Evolutionary conservation across 176 grass and related monocot genomes (phyloP), one percentile per base, ranked within the genome.

Genomic region (Zoysia pacifica): DNA sequence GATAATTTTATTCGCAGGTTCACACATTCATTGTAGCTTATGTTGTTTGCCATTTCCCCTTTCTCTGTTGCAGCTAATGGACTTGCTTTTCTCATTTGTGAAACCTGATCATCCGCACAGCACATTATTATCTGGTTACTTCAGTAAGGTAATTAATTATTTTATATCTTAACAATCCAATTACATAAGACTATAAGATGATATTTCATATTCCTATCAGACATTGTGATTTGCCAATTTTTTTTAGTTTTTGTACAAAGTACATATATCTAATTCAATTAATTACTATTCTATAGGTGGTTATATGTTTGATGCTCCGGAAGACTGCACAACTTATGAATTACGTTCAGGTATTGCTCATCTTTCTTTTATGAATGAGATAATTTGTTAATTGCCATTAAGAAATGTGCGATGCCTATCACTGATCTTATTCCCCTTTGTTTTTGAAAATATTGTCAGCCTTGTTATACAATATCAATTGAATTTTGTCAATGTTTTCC

Each of bases 61-160:
- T 77, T 84, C 8, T 90, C 45, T 67, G 40, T 83, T 86, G 54
- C 84, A 99, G 97, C 79, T 99, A 75, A 96, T 99, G 93, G 83
- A 99, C 83, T 85, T 99, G 61, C 81, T 99, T 80, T 99, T 95
- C 88, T 99, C 97, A 48, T 99, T 99, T 76, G 70, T 99, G 72
- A 99, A 91, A 82, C 90, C 90, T 65, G 93, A 91, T 83, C 82
- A 93, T 63, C 74, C 86, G 38, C 97, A 99, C 73, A 91, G 82
- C 70, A 90, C 93, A 82, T 87, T 96, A 47, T 87, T 93, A 61
- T 91, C 93, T 82, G 97, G 97, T 82, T 99, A 99, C 78, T 99
- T 99, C 73, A 99, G 93, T 80, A 99, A 99, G 90, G 97, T 99
- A 79, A 95, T 66, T 87, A 67, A 66, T 45, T 70, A 28, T 77